These are phyloP conservation scores for Polygonum aviculare DNA, from an alignment of 148 eudicot species.

Conservation along the genomic window DNA sequence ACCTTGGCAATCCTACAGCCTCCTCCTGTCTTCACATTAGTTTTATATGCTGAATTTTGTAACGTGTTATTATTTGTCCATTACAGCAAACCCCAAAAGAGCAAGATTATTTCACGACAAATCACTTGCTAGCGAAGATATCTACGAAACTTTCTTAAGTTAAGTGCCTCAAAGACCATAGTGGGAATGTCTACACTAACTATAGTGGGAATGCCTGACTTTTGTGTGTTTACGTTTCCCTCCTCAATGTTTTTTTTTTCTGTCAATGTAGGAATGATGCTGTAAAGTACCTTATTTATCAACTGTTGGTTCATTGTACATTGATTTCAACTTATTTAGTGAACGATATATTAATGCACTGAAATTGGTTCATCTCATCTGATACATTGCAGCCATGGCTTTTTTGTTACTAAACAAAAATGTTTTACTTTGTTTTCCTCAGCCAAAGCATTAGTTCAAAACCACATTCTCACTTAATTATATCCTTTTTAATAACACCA, in stretches of 20 bases:
- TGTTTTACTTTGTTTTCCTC: background rate
- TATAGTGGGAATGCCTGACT: background rate
- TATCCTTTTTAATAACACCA: background rate
- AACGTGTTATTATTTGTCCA: conserved; percentile 8
- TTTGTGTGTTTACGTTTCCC: background rate
- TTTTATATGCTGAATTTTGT: background rate
- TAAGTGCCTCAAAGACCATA: conserved; percentile 20
- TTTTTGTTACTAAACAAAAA: background rate
- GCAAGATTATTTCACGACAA: conserved; percentile 81
- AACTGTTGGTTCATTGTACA: background rate
- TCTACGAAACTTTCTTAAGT: conserved; percentile 87
- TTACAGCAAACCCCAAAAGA: conserved; percentile 86
- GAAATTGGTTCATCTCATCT: background rate
- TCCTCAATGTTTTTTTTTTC: background rate
- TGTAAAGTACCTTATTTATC: too few relatives aligned
- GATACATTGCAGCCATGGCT: background rate
- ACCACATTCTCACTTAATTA: background rate
- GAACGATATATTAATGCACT: background rate
- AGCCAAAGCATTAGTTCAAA: background rate
- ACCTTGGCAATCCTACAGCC: conserved; percentile 7
- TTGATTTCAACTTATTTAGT: background rate
- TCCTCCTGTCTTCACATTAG: background rate
- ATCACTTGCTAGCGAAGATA: conserved; percentile 76
- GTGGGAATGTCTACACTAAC: too few relatives aligned
- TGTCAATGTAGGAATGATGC: background rate